Evolutionary conservation across 1,284 basidiomycete genomes (phyloP).

Genomic region (Psilocybe mexicana): DNA sequence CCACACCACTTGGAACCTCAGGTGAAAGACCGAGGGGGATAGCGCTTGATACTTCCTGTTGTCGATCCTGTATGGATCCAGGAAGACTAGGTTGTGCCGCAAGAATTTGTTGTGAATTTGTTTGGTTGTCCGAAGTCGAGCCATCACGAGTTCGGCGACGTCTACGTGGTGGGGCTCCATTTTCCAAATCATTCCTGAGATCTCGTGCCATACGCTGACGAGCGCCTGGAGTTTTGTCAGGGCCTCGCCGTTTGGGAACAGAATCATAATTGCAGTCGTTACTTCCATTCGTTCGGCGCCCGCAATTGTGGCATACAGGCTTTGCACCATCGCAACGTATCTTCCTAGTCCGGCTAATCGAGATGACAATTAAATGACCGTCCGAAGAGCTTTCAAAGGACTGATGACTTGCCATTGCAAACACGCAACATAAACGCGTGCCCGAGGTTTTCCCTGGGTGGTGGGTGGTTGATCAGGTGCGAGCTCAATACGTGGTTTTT

Average conservation of each 20-base stretch:
- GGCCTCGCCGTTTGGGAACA: conserved; percentile 72
- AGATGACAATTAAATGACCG: conserved; percentile 1
- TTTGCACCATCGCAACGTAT: conserved; percentile 81
- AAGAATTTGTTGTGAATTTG: conserved; percentile 6
- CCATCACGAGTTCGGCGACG: conserved; percentile 36
- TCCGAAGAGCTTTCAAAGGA: conserved; percentile 9
- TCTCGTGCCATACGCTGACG: conserved; percentile 57
- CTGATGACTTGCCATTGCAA: conserved; percentile 60
- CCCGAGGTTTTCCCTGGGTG: conserved; percentile 69
- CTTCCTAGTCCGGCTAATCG: conserved; percentile 68
- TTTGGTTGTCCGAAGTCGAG: conserved; percentile 16
- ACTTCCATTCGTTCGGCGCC: conserved; percentile 43
- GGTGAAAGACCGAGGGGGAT: conserved; percentile 4
- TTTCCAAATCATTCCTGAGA: conserved; percentile 28
- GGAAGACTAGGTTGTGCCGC: conserved; percentile 2
- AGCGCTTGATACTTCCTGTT: not conserved
- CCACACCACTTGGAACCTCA: conserved; percentile 3
- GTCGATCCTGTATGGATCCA: conserved; percentile 6
- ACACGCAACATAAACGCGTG: conserved; percentile 77
- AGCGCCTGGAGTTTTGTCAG: conserved; percentile 72
- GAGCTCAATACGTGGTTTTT: conserved; percentile 63
- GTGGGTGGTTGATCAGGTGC: conserved; percentile 73
- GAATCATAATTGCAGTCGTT: conserved; percentile 62
- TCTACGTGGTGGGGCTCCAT: conserved; percentile 28
- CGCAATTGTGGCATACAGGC: conserved; percentile 72